Base-by-base conservation (phyloP, 164 flowering plant species). In the Protea cynaroides region DNA sequence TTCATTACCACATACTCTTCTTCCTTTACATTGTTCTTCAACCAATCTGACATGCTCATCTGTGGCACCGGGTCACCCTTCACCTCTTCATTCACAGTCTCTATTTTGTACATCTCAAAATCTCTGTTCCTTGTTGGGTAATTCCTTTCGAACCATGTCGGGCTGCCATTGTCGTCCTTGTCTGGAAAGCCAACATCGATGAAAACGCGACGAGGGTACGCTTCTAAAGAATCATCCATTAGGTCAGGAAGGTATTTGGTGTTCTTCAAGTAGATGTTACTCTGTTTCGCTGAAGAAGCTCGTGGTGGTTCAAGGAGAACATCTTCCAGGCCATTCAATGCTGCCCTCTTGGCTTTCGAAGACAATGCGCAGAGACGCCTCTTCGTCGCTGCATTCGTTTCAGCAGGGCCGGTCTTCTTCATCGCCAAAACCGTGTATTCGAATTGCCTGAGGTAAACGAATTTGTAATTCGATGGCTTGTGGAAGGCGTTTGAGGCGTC, bases 1-100 rank as follows among this genome's bases (percentile, higher is more conserved):
- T 87, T 84, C 95, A 87, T 82, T 74, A 86, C 96, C 50, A 85
- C 86, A 43, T 76, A 86, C 69, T 92, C 96, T 34, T 83, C 88
- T 55, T 82, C 81, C 81, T 61, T 78, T 63, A 87, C 86, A 25
- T 81, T 84, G 73, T 72, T 78, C 78, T 60, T 68, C 72, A 88
- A 17, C 97, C 92, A 86, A 7, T 81, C 84, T 17, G 88, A 84
- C 69, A 85, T 76, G 51, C 82, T 84, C 1, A 61, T 56, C 24
- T 70, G 61, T 4, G 58, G 62, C 63, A 50, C 71, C 51, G 25
- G 68, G 61, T 67, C 50, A 10, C 58, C 47, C 3, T 65, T 55
- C 4, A 63, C 52, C 19, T 78, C 85, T 21, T 69, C 80, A 1
- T 64, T 34, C 64, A 67, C 77, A 0, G 73, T 72, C 72, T 83